A percentile compares a stretch with the other conserved stretches of the same genome.
Conservation (phyloP, 2,329 filamentous ascomycete species). For the Hypoxylon rubiginosum region DNA sequence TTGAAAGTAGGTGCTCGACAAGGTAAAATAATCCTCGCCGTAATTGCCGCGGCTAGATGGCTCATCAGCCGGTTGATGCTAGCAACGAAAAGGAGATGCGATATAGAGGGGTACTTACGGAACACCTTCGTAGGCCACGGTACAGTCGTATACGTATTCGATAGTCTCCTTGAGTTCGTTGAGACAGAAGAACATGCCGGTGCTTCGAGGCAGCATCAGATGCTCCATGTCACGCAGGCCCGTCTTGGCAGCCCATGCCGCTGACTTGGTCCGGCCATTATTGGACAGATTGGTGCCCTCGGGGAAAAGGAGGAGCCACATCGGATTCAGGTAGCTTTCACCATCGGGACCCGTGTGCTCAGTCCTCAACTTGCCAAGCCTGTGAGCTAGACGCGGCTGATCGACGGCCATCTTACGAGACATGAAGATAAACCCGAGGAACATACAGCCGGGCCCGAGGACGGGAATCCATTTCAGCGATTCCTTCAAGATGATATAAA, state of each 20-base stretch:
- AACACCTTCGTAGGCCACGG: constrained; percentile 93
- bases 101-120: constrained; percentile 71
- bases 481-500: constrained; percentile 93
- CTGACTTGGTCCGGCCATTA: constrained; percentile 78
- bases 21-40: constrained; percentile 91
- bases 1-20: constrained; percentile 88
- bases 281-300: constrained; percentile 86
- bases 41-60: constrained; percentile 76
- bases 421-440: constrained; percentile 92
- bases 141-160: constrained; percentile 92
- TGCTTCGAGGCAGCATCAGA: constrained; percentile 82
- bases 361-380: constrained; percentile 77
- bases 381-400: constrained; percentile 79
- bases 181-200: constrained; percentile 83
- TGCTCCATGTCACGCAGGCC: constrained; percentile 80
- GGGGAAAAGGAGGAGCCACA: constrained; percentile 92
- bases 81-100: background rate
- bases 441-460: constrained; percentile 84
- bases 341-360: constrained; percentile 66
- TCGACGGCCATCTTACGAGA: constrained; percentile 90
- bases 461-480: constrained; percentile 85
- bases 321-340: constrained; percentile 74
- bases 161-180: constrained; percentile 80
- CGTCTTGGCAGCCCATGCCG: constrained; percentile 81
- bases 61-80: constrained; percentile 21